phyloP scores from a whole-genome alignment of 306 rosid genomes.

The Cercis canadensis region DNA sequence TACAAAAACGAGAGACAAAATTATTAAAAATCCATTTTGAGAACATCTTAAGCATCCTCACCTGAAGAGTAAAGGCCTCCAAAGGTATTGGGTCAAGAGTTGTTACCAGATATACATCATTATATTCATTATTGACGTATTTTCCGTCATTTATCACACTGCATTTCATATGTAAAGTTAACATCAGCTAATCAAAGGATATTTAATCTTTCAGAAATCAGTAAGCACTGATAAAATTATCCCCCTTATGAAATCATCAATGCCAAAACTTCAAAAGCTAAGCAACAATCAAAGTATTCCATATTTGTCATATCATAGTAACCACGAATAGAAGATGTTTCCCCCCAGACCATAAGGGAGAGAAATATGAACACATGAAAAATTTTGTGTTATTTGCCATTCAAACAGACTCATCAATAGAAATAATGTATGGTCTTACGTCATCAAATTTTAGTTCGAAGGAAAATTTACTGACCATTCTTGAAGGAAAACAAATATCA shows the following conservation, averaged over 20 bases:
- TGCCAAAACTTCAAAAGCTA: background rate
- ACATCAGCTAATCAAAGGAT: slow-evolving; percentile 36
- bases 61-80: slow-evolving; percentile 96
- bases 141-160: slow-evolving; percentile 79
- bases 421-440: background rate
- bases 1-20: background rate
- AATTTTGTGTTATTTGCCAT: background rate
- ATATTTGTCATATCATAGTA: background rate
- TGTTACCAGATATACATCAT: slow-evolving; percentile 90
- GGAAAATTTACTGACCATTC: slow-evolving; percentile 67
- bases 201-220: background rate
- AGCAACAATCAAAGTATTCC: background rate
- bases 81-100: slow-evolving; percentile 84
- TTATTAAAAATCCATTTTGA: slow-evolving; percentile 17
- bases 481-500: slow-evolving; percentile 70
- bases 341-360: background rate
- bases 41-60: slow-evolving; percentile 44
- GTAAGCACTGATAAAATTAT: background rate
- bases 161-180: slow-evolving; percentile 50
- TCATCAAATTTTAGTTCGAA: background rate
- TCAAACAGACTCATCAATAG: background rate
- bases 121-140: slow-evolving; percentile 79
- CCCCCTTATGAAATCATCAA: background rate
- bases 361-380: background rate
- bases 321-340: background rate